A percentile compares a stretch with the other conserved stretches of the same genome.
These are phyloP conservation scores for Cryptococcus floricola DNA, from an alignment of 1,284 basidiomycete genomes.

Conservation along the genomic window DNA sequence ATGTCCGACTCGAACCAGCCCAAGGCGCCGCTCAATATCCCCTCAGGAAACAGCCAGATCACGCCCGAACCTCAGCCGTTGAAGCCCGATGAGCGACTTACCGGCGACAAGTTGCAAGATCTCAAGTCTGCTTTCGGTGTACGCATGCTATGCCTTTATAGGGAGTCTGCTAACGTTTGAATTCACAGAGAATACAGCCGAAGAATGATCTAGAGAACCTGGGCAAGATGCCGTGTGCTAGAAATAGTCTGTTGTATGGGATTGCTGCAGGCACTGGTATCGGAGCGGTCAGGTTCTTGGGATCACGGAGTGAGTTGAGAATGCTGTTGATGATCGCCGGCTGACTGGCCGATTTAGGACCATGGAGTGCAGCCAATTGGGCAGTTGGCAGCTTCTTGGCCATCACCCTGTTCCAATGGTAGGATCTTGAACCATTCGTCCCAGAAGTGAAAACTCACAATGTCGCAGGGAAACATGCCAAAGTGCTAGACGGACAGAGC, in stretches of 20 bases:
- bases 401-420: conserved; percentile 38
- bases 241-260: conserved; percentile 45
- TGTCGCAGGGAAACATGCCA: conserved; percentile 41
- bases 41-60: conserved; percentile 18
- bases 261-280: conserved; percentile 43
- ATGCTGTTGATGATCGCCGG: neutral
- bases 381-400: conserved; percentile 40
- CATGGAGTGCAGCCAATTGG: conserved; percentile 35
- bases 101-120: conserved; percentile 13
- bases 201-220: conserved; percentile 46
- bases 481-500: conserved; percentile 37
- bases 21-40: conserved; percentile 14
- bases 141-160: neutral
- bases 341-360: conserved; percentile 7
- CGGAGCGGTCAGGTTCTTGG: conserved; percentile 41
- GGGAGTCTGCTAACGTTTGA: neutral
- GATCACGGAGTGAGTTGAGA: conserved; percentile 34
- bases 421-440: conserved; percentile 6
- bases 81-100: conserved; percentile 11
- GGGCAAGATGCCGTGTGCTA: conserved; percentile 41
- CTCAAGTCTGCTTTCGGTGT: conserved; percentile 13
- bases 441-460: neutral
- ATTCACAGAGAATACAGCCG: conserved; percentile 26
- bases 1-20: conserved; percentile 3
- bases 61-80: conserved; percentile 10